Evolutionary conservation across 768 basidiomycete genomes (phyloP).

Genomic region (Leccinum fibrillosum): DNA sequence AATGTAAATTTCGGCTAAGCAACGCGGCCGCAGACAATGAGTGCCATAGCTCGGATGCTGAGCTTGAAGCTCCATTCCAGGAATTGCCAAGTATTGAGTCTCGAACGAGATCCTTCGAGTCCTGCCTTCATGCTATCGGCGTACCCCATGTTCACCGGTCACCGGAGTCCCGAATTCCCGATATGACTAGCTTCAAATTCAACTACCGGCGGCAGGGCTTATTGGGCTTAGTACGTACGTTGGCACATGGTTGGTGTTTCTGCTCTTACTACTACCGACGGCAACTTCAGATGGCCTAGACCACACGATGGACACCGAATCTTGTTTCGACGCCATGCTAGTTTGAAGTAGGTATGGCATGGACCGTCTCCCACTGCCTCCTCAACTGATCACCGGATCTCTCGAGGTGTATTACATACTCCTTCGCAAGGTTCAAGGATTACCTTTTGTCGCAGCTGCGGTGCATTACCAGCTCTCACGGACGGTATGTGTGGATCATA

Average conservation of each 20-base stretch:
- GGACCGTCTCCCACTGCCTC: slow-evolving; percentile 94
- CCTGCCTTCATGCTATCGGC: too few relatives aligned
- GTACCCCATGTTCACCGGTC: too few relatives aligned
- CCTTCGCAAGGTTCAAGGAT: slow-evolving; percentile 92
- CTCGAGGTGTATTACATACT: slow-evolving; percentile 94
- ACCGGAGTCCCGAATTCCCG: slow-evolving; percentile 42
- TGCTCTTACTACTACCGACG: neutral
- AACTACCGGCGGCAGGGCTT: slow-evolving; percentile 71
- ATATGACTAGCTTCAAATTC: slow-evolving; percentile 89
- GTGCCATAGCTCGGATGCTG: too few relatives aligned
- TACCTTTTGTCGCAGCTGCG: slow-evolving; percentile 97
- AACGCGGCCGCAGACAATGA: too few relatives aligned
- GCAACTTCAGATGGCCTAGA: too few relatives aligned
- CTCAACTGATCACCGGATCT: slow-evolving; percentile 95
- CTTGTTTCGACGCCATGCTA: slow-evolving; percentile 82
- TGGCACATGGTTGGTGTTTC: slow-evolving; percentile 3
- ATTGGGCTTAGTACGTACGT: slow-evolving; percentile 86
- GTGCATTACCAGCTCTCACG: slow-evolving; percentile 95
- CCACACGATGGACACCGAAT: too few relatives aligned
- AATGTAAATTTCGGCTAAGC: too few relatives aligned
- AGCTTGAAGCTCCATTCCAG: neutral
- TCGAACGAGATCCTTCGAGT: neutral
- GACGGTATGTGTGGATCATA: slow-evolving; percentile 77
- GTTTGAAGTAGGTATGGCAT: slow-evolving; percentile 86
- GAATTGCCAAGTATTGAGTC: neutral